phyloP scores from a whole-genome alignment of 129 eudicot genomes.

The Artemisia argyi region DNA sequence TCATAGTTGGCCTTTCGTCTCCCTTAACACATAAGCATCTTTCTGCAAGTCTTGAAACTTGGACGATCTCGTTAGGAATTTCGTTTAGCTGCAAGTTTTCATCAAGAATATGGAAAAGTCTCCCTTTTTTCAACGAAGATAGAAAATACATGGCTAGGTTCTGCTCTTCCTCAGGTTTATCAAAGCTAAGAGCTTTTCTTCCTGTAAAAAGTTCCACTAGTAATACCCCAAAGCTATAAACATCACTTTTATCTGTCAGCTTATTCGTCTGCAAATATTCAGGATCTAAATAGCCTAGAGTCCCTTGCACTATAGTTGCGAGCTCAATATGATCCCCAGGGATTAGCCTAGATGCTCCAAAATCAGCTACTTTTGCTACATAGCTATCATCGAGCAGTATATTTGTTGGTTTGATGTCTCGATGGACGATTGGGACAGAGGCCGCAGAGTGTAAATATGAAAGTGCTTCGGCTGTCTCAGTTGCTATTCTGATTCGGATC shows the following conservation, averaged over 20 bases:
- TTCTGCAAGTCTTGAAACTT: conserved; percentile 17
- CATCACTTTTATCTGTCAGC: conserved; percentile 39
- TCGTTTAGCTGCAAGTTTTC: conserved; percentile 1
- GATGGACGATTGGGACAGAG: conserved; percentile 35
- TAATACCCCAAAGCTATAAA: conserved; percentile 35
- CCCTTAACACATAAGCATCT: conserved; percentile 25
- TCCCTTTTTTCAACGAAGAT: conserved; percentile 6
- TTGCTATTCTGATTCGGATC: conserved; percentile 33
- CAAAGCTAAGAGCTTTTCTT: conserved; percentile 20
- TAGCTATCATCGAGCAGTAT: conserved; percentile 33
- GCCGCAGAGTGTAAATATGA: conserved; percentile 36
- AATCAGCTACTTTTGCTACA: conserved; percentile 41
- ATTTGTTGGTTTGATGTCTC: conserved; percentile 37
- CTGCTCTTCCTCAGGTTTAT: conserved; percentile 29
- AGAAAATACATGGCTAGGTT: conserved; percentile 25
- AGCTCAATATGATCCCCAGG: conserved; percentile 29
- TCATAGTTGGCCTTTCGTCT: conserved; percentile 30
- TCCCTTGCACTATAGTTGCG: conserved; percentile 38
- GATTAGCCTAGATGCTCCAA: conserved; percentile 34
- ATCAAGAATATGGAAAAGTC: conserved; percentile 21
- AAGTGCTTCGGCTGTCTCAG: conserved; percentile 33
- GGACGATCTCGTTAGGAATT: background rate
- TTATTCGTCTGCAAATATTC: conserved; percentile 37
- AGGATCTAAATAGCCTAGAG: conserved; percentile 42
- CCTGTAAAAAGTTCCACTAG: conserved; percentile 33